Evolutionary conservation across 345 rosid genomes (phyloP).

Genomic region (Anacardium occidentale): DNA sequence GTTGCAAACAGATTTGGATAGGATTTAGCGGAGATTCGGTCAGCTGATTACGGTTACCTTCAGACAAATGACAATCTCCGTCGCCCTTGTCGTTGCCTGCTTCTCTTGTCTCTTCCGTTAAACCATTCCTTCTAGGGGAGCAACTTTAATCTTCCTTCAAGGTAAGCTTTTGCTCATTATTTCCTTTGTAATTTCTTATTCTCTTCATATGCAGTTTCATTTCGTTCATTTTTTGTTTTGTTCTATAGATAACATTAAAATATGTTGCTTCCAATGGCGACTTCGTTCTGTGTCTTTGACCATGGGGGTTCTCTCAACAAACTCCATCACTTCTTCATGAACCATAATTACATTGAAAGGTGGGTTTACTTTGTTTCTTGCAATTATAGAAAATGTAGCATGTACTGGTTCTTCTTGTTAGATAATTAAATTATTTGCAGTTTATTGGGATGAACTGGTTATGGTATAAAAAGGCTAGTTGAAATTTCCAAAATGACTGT

Average conservation of each 20-base stretch:
- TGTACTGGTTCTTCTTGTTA: not conserved
- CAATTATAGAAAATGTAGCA: not conserved
- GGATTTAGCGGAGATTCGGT: not conserved
- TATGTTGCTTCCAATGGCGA: slow-evolving; percentile 14
- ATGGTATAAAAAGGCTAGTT: not conserved
- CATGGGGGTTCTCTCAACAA: not conserved
- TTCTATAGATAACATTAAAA: slow-evolving; percentile 5
- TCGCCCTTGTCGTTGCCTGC: not conserved
- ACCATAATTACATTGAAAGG: slow-evolving; percentile 4
- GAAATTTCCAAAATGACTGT: not conserved
- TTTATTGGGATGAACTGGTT: no score
- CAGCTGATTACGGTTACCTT: not conserved
- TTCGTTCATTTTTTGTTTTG: not conserved
- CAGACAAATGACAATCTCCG: not conserved
- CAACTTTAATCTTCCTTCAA: not conserved
- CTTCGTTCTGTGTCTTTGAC: not conserved
- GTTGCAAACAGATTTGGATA: not conserved
- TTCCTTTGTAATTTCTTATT: not conserved
- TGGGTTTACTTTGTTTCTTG: not conserved
- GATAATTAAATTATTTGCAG: not conserved
- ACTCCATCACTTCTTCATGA: not conserved
- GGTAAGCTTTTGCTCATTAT: not conserved
- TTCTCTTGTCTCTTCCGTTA: not conserved
- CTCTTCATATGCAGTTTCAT: not conserved
- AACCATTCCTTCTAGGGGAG: not conserved